Percentiles rank a stretch among this genome's conserved stretches.
Conservation (phyloP, 2,329 filamentous ascomycete genomes). For the Clarireedia hainanense region DNA sequence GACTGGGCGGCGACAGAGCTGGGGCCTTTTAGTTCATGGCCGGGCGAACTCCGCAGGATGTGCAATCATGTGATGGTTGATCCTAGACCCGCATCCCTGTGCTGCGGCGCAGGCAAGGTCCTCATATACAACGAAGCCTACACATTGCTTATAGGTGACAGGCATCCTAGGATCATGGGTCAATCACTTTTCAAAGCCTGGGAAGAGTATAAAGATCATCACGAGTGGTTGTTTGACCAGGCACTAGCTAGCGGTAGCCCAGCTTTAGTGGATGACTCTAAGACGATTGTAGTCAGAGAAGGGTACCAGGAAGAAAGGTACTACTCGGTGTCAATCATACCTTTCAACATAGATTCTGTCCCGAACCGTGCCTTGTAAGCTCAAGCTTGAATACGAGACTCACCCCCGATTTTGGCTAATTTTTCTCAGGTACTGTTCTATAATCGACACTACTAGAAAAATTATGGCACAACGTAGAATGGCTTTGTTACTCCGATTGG, state of each 20-base stretch:
- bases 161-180: conserved; percentile 66
- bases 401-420: not conserved
- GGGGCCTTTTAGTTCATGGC: conserved; percentile 40
- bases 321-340: conserved; percentile 15
- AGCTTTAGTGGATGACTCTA: too few species aligned
- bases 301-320: conserved; percentile 16
- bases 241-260: conserved; percentile 10
- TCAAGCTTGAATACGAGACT: too few species aligned
- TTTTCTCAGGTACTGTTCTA: conserved; percentile 44
- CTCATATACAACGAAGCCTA: conserved; percentile 69
- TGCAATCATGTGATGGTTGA: conserved; percentile 78
- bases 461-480: conserved; percentile 70
- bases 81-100: conserved; percentile 67
- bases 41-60: conserved; percentile 64
- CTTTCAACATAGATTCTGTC: conserved; percentile 13
- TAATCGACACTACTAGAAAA: conserved; percentile 70
- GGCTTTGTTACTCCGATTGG: conserved; percentile 67
- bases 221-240: conserved; percentile 25
- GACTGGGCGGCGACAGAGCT: conserved; percentile 37
- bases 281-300: not conserved
- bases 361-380: conserved; percentile 18
- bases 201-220: conserved; percentile 30
- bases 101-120: conserved; percentile 66
- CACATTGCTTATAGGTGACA: conserved; percentile 62
- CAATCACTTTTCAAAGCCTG: conserved; percentile 33